Evolutionary conservation across 768 basidiomycete genomes (phyloP).

Genomic region (Termitomyces bulborhizus): DNA sequence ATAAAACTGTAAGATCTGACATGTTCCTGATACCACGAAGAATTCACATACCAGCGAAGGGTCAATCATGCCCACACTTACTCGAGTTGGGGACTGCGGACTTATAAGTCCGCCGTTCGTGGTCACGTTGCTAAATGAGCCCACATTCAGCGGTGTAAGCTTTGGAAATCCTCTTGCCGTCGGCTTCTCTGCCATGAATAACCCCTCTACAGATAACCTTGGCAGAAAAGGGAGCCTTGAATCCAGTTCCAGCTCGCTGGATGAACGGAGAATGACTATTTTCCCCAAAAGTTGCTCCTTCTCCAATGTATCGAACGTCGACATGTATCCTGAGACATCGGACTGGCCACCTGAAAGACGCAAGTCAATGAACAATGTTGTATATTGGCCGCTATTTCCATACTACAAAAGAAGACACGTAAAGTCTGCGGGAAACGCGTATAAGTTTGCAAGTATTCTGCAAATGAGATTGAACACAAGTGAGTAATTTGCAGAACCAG

Average conservation of each 20-base stretch:
- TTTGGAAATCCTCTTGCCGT: constrained; percentile 27
- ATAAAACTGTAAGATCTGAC: constrained; percentile 4
- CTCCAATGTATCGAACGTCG: constrained; percentile 52
- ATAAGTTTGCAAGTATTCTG: constrained; percentile 70
- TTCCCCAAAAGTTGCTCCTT: constrained; percentile 61
- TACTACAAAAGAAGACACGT: constrained; percentile 68
- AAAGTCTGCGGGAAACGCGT: constrained; percentile 69
- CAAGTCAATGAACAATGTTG: not conserved
- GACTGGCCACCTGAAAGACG: constrained; percentile 43
- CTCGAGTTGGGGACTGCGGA: constrained; percentile 53
- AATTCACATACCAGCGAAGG: constrained; percentile 48
- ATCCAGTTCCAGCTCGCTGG: constrained; percentile 34
- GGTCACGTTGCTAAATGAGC: constrained; percentile 35
- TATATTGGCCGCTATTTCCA: constrained; percentile 12
- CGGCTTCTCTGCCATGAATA: constrained; percentile 38
- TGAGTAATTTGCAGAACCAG: not conserved
- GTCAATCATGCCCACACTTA: constrained; percentile 46
- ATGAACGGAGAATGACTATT: constrained; percentile 54
- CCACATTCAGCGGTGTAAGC: constrained; percentile 42
- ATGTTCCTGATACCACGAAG: not conserved
- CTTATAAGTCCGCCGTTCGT: constrained; percentile 60
- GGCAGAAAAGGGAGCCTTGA: constrained; percentile 46
- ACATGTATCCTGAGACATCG: constrained; percentile 40
- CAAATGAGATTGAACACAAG: not conserved
- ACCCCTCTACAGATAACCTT: constrained; percentile 44